phyloP scores from a whole-genome alignment of 371 early-diverging fungal genomes.

The Smittium culicis region DNA sequence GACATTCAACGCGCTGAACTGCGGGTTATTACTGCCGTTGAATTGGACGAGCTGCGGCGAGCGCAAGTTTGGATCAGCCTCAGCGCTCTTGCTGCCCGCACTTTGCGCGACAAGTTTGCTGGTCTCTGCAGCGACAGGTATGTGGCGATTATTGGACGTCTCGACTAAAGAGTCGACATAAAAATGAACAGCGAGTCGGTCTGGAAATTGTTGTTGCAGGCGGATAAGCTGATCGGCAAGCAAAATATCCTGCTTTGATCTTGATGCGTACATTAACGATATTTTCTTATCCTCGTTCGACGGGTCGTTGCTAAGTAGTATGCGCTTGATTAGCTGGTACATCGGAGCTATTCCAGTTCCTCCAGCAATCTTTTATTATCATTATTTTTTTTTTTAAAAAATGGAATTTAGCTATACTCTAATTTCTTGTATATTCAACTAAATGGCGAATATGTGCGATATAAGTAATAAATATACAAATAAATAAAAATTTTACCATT shows the following conservation, averaged over 20 bases:
- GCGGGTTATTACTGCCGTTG: no score
- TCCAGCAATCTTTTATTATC: no score
- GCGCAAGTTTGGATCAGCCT: neutral
- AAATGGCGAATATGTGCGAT: neutral
- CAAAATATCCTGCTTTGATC: slow-evolving; percentile 64
- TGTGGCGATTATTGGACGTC: neutral
- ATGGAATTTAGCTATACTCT: neutral
- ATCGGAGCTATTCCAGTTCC: slow-evolving; percentile 93
- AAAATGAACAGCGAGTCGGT: slow-evolving; percentile 59
- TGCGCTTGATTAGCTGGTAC: slow-evolving; percentile 55
- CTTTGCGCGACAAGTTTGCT: slow-evolving; percentile 20
- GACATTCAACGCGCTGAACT: slow-evolving; percentile 5
- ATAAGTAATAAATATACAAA: neutral
- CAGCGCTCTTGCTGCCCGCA: neutral
- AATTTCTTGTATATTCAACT: neutral
- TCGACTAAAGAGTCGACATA: slow-evolving; percentile 41
- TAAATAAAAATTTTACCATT: slow-evolving; percentile 4
- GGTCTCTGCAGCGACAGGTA: slow-evolving; percentile 10
- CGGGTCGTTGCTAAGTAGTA: slow-evolving; percentile 49
- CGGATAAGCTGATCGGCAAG: slow-evolving; percentile 59
- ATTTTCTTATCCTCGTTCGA: slow-evolving; percentile 56
- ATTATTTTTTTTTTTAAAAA: slow-evolving; percentile 7
- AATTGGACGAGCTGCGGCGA: no score
- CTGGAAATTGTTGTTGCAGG: slow-evolving; percentile 45
- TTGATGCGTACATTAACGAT: slow-evolving; percentile 71